phyloP scores from a whole-genome alignment of 805 yeast genomes.

The Saccharomycopsis vini region DNA sequence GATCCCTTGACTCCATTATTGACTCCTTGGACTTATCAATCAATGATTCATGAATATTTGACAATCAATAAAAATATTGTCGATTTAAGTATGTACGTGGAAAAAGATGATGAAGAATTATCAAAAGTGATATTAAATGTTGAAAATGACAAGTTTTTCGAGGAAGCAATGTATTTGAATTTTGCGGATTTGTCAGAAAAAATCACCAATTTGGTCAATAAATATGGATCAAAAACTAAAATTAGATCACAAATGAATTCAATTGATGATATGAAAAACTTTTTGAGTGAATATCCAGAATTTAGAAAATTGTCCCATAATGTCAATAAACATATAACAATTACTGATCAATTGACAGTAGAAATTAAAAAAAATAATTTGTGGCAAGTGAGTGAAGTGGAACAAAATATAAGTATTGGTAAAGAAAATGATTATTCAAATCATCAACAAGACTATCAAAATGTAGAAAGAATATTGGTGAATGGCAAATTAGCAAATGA shows the following conservation, averaged over 20 bases:
- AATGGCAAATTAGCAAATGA: constrained; percentile 23
- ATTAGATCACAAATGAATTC: constrained; percentile 47
- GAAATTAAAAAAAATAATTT: constrained; percentile 54
- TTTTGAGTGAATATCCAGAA: constrained; percentile 90
- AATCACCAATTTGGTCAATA: constrained; percentile 75
- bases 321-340: constrained; percentile 84
- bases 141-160: constrained; percentile 68
- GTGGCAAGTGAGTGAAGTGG: constrained; percentile 84
- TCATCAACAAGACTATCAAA: constrained; percentile 46
- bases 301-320: constrained; percentile 80
- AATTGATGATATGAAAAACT: constrained; percentile 81
- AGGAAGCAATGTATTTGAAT: constrained; percentile 75
- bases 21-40: constrained; percentile 96
- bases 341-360: constrained; percentile 79
- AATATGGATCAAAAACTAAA: constrained; percentile 73
- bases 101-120: constrained; percentile 38
- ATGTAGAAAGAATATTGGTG: constrained; percentile 46
- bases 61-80: constrained; percentile 80
- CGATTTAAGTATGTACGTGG: constrained; percentile 44
- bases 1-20: constrained; percentile 92
- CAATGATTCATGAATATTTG: constrained; percentile 90
- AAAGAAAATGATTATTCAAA: constrained; percentile 29
- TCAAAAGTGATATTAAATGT: constrained; percentile 56
- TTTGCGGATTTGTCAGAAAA: constrained; percentile 92
- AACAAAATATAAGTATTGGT: constrained; percentile 72